Evolutionary conservation across 192 early-diverging fungal species (phyloP).

Genomic region (Dissophora globulifera): DNA sequence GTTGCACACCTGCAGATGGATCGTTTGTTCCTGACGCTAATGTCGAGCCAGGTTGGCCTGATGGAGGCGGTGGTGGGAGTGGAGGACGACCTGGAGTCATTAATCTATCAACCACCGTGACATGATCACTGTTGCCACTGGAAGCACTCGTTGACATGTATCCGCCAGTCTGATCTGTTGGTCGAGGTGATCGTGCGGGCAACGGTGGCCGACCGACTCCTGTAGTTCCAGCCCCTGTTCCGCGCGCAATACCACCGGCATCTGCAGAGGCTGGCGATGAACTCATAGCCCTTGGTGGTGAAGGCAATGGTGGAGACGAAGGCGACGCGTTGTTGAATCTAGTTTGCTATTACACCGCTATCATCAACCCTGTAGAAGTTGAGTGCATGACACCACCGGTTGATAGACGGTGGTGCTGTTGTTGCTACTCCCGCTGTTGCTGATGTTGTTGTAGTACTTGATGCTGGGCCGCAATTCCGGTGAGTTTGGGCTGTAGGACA

Average conservation of each 20-base stretch:
- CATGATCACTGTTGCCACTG: slow-evolving; percentile 8
- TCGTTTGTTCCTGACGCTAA: no score
- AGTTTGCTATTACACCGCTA: slow-evolving; percentile 25
- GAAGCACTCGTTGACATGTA: slow-evolving; percentile 1
- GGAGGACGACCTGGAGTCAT: slow-evolving; percentile 50
- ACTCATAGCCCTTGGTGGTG: slow-evolving; percentile 43
- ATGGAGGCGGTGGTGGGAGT: slow-evolving; percentile 33
- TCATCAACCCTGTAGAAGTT: slow-evolving; percentile 13
- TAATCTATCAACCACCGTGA: slow-evolving; percentile 22
- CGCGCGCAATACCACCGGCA: background rate
- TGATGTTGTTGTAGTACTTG: slow-evolving; percentile 44
- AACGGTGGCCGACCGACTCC: slow-evolving; percentile 22
- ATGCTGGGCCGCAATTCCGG: slow-evolving; percentile 22
- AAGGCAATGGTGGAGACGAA: slow-evolving; percentile 43
- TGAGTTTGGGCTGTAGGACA: slow-evolving; percentile 18
- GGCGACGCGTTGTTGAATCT: slow-evolving; percentile 39
- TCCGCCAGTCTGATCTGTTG: background rate
- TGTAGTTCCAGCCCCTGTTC: background rate
- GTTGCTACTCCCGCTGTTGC: slow-evolving; percentile 2
- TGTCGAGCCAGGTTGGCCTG: no score
- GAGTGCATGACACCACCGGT: slow-evolving; percentile 11
- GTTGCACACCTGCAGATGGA: background rate
- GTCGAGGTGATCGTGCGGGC: slow-evolving; percentile 28
- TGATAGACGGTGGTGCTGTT: slow-evolving; percentile 40
- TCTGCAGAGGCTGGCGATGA: slow-evolving; percentile 20